These are phyloP conservation scores for Pisolithus marmoratus DNA, from an alignment of 768 basidiomycete genomes.

Conservation along the genomic window DNA sequence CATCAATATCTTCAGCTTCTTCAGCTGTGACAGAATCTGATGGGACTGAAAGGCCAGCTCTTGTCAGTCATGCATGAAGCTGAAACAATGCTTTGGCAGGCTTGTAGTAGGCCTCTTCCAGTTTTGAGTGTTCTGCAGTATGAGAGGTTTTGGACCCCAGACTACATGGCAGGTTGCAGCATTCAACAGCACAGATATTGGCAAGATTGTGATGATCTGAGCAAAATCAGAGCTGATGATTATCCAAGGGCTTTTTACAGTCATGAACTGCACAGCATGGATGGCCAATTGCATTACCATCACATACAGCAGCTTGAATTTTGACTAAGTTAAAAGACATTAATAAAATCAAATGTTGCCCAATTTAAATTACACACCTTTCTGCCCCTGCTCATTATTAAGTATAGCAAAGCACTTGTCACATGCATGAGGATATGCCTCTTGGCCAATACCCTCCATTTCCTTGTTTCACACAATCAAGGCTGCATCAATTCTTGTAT, in stretches of 20 bases:
- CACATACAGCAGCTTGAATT: constrained; percentile 5
- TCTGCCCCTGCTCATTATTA: not conserved
- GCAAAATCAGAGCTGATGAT: constrained; percentile 19
- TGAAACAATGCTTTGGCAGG: constrained; percentile 21
- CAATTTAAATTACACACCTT: not conserved
- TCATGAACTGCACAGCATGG: constrained; percentile 26
- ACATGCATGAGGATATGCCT: constrained; percentile 9
- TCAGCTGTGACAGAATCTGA: constrained; percentile 1
- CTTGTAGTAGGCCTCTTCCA: constrained; percentile 17
- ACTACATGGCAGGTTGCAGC: constrained; percentile 8
- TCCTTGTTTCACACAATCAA: constrained; percentile 1
- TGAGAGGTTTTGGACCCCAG: constrained; percentile 17
- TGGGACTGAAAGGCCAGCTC: constrained; percentile 4
- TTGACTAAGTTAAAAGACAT: not conserved
- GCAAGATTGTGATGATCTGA: constrained; percentile 13
- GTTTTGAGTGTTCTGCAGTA: constrained; percentile 13
- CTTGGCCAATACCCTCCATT: constrained; percentile 7
- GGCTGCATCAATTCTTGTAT: not conserved
- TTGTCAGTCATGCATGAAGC: constrained; percentile 11
- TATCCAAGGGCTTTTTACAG: constrained; percentile 16
- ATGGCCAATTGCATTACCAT: constrained; percentile 23
- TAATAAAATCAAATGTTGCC: not conserved
- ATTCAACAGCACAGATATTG: constrained; percentile 6
- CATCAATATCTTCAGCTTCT: not conserved
- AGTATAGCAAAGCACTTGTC: constrained; percentile 6